A percentile compares a stretch with the other conserved stretches of the same genome.
Evolutionary conservation across 2,329 filamentous ascomycete genomes (phyloP).

Genomic region (Cordyceps farinosa): DNA sequence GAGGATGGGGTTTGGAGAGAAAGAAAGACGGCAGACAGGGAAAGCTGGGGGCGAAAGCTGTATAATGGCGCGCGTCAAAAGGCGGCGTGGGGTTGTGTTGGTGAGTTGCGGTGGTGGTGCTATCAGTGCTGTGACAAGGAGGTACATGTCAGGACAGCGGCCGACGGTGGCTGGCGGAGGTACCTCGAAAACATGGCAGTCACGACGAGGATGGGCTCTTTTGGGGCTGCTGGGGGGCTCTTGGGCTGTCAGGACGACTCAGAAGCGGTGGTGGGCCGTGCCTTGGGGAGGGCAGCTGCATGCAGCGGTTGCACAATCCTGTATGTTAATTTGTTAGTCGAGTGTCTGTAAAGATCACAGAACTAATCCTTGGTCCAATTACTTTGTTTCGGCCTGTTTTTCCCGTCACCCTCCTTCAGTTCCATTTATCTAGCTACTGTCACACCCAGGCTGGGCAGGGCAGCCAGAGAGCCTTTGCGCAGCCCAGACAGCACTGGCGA

Average conservation of each 20-base stretch:
- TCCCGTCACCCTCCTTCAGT: neutral
- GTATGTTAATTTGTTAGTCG: neutral
- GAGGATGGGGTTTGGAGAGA: conserved; percentile 8
- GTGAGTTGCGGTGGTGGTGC: conserved; percentile 9
- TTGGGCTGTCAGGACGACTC: too few relatives aligned
- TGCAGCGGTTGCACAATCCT: neutral
- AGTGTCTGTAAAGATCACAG: too few relatives aligned
- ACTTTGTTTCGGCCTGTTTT: neutral
- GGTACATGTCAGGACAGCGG: neutral
- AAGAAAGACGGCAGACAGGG: neutral
- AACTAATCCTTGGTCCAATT: too few relatives aligned
- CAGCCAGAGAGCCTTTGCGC: neutral
- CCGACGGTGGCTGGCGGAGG: neutral
- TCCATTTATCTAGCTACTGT: neutral
- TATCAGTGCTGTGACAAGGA: too few relatives aligned
- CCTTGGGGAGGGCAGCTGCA: neutral
- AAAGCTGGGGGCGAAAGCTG: conserved; percentile 17
- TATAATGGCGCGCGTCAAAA: conserved; percentile 18
- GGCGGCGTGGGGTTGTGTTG: conserved; percentile 17
- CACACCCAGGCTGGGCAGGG: neutral
- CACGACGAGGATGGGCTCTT: neutral
- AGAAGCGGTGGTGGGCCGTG: too few relatives aligned
- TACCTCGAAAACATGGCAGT: neutral
- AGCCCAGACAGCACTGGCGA: neutral
- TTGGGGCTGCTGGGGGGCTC: neutral